Conservation (phyloP, 73 alveolate genomes). For the Paramecium pentaurelia region DNA sequence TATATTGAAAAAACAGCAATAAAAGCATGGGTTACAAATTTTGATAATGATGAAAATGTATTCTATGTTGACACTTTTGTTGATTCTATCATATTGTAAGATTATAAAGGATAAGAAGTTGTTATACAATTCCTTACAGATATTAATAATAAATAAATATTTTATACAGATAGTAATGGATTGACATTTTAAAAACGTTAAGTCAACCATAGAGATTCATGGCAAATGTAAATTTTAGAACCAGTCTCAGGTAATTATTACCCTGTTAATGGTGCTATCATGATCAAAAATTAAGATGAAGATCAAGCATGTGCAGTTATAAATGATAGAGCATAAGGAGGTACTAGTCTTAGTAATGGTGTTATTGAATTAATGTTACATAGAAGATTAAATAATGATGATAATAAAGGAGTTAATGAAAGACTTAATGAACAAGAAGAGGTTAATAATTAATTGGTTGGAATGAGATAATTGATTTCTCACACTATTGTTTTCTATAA, state of each 20-base stretch:
- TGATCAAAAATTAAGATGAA: conserved; percentile 74
- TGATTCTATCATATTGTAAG: conserved; percentile 15
- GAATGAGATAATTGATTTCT: not conserved
- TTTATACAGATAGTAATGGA: conserved; percentile 87
- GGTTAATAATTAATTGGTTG: not conserved
- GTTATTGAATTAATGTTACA: conserved; percentile 90
- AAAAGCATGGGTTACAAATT: conserved; percentile 7
- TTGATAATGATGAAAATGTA: not conserved
- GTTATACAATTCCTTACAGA: conserved; percentile 46
- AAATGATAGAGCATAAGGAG: conserved; percentile 90
- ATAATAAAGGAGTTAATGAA: conserved; percentile 82
- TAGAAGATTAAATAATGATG: conserved; percentile 74
- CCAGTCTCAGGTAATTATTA: conserved; percentile 87
- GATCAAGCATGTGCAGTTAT: conserved; percentile 49
- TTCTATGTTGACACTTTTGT: conserved; percentile 59
- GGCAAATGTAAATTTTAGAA: conserved; percentile 69
- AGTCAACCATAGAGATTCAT: conserved; percentile 76
- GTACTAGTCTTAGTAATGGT: conserved; percentile 82
- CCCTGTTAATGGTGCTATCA: conserved; percentile 83
- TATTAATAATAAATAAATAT: conserved; percentile 60
- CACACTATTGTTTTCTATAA: not conserved
- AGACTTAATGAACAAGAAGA: conserved; percentile 74
- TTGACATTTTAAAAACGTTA: conserved; percentile 72
- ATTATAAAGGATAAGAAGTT: conserved; percentile 67
- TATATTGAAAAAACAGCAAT: not conserved